Evolutionary conservation across 1,284 basidiomycete genomes (phyloP).

Genomic region (Puccinia hordei): DNA sequence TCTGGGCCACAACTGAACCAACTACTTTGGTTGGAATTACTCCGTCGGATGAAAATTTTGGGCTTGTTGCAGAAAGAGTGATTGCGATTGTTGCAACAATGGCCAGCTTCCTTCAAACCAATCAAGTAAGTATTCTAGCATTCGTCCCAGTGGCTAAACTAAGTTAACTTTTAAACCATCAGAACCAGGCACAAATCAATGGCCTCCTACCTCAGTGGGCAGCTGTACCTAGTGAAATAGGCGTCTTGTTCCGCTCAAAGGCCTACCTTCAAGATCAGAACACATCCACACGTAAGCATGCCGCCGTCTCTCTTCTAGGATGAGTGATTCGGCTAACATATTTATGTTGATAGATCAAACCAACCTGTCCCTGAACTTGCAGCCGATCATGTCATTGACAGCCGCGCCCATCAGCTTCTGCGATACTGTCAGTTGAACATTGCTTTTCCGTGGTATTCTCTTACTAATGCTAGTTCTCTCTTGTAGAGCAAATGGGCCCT

Average conservation of each 20-base stretch:
- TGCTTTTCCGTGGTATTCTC: background rate
- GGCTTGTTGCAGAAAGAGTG: constrained; percentile 28
- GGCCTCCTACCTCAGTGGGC: constrained; percentile 29
- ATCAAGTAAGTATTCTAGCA: background rate
- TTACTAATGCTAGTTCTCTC: background rate
- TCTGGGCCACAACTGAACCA: background rate
- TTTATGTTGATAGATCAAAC: constrained; percentile 3
- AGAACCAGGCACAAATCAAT: background rate
- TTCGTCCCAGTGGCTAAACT: background rate
- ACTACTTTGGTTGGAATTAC: background rate
- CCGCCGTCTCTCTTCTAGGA: too few relatives aligned
- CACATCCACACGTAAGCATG: background rate
- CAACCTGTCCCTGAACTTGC: constrained; percentile 32
- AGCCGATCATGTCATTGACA: constrained; percentile 2
- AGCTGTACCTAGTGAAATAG: constrained; percentile 33
- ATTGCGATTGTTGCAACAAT: constrained; percentile 31
- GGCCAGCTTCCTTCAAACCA: constrained; percentile 15
- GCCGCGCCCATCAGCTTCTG: constrained; percentile 15
- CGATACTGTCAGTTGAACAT: constrained; percentile 1
- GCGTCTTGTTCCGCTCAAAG: constrained; percentile 39
- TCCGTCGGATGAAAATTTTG: background rate
- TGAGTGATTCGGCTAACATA: background rate
- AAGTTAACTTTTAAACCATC: background rate
- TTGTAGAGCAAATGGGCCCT: constrained; percentile 1
- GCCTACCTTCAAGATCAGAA: constrained; percentile 42